phyloP scores from a whole-genome alignment of 805 yeast genomes.

The Komagataella pseudopastoris region DNA sequence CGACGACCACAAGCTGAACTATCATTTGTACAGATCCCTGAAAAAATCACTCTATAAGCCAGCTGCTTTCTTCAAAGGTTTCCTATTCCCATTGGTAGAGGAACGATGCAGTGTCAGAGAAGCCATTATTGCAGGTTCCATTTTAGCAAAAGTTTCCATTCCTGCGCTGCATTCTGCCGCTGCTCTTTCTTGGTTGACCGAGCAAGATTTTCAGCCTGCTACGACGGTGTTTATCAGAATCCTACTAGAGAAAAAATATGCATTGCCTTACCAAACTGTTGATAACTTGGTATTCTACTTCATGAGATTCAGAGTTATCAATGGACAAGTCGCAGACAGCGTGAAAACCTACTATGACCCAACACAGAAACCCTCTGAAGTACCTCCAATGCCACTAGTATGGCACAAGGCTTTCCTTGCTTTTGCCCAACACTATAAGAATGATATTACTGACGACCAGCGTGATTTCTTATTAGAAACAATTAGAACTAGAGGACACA shows the following conservation, averaged over 20 bases:
- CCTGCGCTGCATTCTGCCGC: slow-evolving; percentile 96
- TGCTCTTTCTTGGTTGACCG: slow-evolving; percentile 74
- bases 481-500: slow-evolving; percentile 80
- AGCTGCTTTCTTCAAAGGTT: slow-evolving; percentile 94
- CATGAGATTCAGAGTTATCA: slow-evolving; percentile 70
- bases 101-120: slow-evolving; percentile 85
- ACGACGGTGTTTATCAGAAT: slow-evolving; percentile 83
- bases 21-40: slow-evolving; percentile 83
- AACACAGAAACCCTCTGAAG: slow-evolving; percentile 17
- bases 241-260: slow-evolving; percentile 86
- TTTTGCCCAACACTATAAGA: slow-evolving; percentile 92
- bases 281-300: slow-evolving; percentile 92
- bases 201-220: slow-evolving; percentile 78
- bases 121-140: slow-evolving; percentile 91
- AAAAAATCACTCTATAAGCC: slow-evolving; percentile 94
- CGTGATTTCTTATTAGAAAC: slow-evolving; percentile 88
- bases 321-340: slow-evolving; percentile 17
- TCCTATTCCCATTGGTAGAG: slow-evolving; percentile 81
- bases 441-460: slow-evolving; percentile 98
- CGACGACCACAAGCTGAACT: slow-evolving; percentile 71
- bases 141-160: slow-evolving; percentile 75
- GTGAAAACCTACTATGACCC: slow-evolving; percentile 18
- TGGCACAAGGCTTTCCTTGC: slow-evolving; percentile 96
- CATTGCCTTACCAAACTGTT: slow-evolving; percentile 91
- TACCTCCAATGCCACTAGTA: slow-evolving; percentile 74